Base-by-base conservation (phyloP, 495 filamentous ascomycete genomes). In the Penicillium roqueforti region DNA sequence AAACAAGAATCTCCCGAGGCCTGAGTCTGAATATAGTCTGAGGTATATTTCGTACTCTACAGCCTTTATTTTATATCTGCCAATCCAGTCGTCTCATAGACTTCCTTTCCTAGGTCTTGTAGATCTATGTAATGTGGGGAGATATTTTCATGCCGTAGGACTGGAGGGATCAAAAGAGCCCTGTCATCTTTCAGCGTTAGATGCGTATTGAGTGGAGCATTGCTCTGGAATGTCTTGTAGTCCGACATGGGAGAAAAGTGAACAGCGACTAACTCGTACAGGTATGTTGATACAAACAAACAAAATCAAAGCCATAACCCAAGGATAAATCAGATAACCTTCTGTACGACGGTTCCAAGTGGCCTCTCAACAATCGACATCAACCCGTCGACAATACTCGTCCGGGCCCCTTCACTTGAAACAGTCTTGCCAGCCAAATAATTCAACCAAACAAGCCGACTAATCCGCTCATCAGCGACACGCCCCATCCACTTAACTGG, bases 341-440 rank as follows among this genome's bases (percentile, higher is more conserved):
- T 87, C 49, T 87, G 80, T 22, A 85, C 86, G 7, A 96, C 83
- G 0, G 90, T 95, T 7, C 92, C 92, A 41, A 95, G 80, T 0
- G 93, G 93, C 59, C 93, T 71, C 74, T 92, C 89, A 14, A 92
- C 92, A 72, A 97, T 83, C 51, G 82, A 84, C 80, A 96, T 85
- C 47, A 95, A 76, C 0, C 93, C 93, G 36, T 96, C 86, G 4
- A 96, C 87, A 51, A 98, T 84, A 50, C 80, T 91, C 75, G 82
- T 76, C 56, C 93, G 79, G 25, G 90, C 87, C 6, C 79, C 79
- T 59, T 95, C 90, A 63, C 89, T 95, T 4, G 91, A 89, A 9
- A 96, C 90, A 52, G 83, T 88, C 70, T 86, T 87, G 7, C 92
- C 95, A 18, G 83, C 90, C 32, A 98, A 69, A 71, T 96, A 98